Conservation (phyloP, 495 filamentous ascomycete genomes). For the Penicillium herquei region DNA sequence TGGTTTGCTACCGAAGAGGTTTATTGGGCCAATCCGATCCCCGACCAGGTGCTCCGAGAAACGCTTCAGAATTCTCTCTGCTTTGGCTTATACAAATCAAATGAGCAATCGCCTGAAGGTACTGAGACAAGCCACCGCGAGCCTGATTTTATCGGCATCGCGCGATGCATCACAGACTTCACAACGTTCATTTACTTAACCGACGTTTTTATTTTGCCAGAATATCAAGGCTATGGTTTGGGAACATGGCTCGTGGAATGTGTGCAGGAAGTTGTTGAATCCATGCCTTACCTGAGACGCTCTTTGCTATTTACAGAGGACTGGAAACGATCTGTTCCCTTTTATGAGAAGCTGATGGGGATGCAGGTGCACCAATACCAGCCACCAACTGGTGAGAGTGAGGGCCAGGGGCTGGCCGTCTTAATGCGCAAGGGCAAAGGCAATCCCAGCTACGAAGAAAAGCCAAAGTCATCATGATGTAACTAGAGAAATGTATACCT, state of each 20-base stretch:
- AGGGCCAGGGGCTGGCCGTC: no score
- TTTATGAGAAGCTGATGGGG: neutral
- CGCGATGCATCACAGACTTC: conserved; percentile 61
- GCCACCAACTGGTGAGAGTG: no score
- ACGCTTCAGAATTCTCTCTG: neutral
- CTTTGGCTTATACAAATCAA: neutral
- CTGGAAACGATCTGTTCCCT: neutral
- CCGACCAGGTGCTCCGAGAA: neutral
- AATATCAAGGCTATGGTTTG: conserved; percentile 57
- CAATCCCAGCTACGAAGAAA: no score
- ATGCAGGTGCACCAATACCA: neutral
- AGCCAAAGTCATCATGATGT: no score
- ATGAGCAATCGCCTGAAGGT: neutral
- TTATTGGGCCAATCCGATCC: neutral
- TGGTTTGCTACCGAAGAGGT: neutral
- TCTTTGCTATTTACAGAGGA: conserved; percentile 36
- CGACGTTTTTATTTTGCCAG: conserved; percentile 60
- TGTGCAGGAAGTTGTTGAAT: conserved; percentile 51
- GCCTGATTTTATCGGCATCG: conserved; percentile 52
- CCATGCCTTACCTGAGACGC: conserved; percentile 56
- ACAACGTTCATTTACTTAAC: conserved; percentile 65
- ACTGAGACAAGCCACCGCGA: neutral
- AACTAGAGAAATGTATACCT: no score
- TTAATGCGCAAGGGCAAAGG: no score
- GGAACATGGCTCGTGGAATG: conserved; percentile 62